Evolutionary conservation across 2,329 filamentous ascomycete genomes (phyloP), one percentile per base, ranked within the genome.

Genomic region (Colletotrichum sp.): DNA sequence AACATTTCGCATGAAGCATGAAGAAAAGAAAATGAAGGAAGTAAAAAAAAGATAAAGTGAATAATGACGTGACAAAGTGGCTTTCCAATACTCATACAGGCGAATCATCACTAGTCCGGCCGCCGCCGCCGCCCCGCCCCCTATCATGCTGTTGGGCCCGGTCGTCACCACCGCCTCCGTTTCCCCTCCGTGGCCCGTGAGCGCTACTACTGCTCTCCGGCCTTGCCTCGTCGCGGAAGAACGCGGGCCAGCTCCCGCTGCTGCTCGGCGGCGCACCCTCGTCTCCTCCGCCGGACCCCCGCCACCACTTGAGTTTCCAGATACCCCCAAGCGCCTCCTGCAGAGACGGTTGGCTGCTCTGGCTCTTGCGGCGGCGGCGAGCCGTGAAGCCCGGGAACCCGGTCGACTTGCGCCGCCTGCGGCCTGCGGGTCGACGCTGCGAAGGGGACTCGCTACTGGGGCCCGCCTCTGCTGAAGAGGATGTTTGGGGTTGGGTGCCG

Each of bases 311-410:
- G 77, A 92, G 82, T 52, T 88, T 89, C 83, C 89, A 90, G 28
- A 93, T 84, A 2, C 88, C 88, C 7, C 88, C 86, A 1, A 90
- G 81, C 0, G 89, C 87, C 16, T 89, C 88, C 63, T 91, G 90
- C 1, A 90, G 78, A 3, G 84, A 83, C 8, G 86, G 85, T 52
- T 83, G 82, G 26, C 82, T 83, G 55, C 82, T 81, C 69, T 83
- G 84, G 69, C 84, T 85, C 75, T 84, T 85, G 21, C 85, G 81
- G 39, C 85, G 83, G 64, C 86, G 86, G 52, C 91, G 86, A 8
- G 91, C 90, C 7, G 88, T 90, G 71, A 93, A 91, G 0, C 91
- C 90, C 0, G 90, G 91, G 77, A 93, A 93, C 0, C 91, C 91
- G 0, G 90, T 92, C 18, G 91, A 92, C 79, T 89, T 91, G 78